These are phyloP conservation scores for Solanum pimpinellifolium DNA, from an alignment of 257 asterid genomes.

Conservation along the genomic window DNA sequence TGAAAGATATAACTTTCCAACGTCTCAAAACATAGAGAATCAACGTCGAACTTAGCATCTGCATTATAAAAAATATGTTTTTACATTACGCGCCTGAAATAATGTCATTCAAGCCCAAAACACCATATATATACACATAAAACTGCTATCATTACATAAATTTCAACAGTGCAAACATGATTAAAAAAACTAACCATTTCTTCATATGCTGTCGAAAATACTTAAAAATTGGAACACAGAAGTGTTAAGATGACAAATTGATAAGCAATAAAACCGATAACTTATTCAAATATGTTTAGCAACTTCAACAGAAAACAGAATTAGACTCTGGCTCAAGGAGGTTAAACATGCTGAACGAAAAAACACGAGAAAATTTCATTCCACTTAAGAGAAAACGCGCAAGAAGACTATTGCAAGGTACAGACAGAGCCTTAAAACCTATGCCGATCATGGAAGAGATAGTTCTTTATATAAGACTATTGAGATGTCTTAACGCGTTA, in stretches of 20 bases:
- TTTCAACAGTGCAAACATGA: background rate
- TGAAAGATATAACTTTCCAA: slow-evolving; percentile 7
- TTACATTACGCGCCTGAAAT: background rate
- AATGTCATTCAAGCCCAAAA: background rate
- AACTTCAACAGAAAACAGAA: background rate
- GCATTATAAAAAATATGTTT: background rate
- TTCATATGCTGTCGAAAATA: background rate
- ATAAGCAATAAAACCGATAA: background rate
- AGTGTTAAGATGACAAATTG: background rate
- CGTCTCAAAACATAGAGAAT: slow-evolving; percentile 8
- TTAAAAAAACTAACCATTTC: background rate
- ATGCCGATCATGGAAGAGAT: background rate
- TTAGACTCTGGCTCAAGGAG: background rate
- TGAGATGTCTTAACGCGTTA: background rate
- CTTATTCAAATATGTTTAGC: background rate
- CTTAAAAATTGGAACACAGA: background rate
- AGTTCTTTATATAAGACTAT: background rate
- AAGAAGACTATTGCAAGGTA: background rate
- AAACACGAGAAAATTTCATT: background rate
- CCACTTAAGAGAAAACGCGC: background rate
- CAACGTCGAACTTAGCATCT: slow-evolving; percentile 6
- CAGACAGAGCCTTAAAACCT: background rate
- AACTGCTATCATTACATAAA: background rate
- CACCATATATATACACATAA: background rate
- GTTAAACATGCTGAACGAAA: background rate